A percentile compares a stretch with the other conserved stretches of the same genome.
These are phyloP conservation scores for Clavaria fumosa DNA, from an alignment of 768 basidiomycete genomes.

Conservation along the genomic window DNA sequence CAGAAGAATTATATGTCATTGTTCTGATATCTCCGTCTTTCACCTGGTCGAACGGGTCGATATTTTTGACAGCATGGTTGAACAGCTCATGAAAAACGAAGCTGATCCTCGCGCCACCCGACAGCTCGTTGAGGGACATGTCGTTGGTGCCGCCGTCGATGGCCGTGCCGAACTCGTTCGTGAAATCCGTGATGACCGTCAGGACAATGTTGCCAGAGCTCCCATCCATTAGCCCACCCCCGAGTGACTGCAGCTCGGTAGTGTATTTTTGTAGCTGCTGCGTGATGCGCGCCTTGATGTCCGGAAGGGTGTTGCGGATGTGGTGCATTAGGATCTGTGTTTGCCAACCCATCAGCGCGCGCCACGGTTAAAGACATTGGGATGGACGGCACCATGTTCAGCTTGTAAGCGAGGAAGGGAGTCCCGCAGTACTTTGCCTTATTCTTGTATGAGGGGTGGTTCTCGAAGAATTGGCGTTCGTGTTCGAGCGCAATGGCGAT, in stretches of 20 bases:
- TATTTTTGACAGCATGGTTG: conserved; percentile 88
- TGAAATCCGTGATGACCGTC: conserved; percentile 97
- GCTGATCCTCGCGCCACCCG: conserved; percentile 96
- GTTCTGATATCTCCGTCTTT: conserved; percentile 97
- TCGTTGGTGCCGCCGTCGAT: conserved; percentile 98
- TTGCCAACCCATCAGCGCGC: conserved; percentile 3
- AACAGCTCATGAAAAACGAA: conserved; percentile 98
- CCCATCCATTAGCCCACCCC: conserved; percentile 73
- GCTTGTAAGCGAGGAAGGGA: conserved; percentile 86
- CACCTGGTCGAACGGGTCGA: conserved; percentile 98
- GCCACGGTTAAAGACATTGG: not conserved
- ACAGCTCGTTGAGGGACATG: conserved; percentile 85
- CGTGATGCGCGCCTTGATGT: conserved; percentile 93
- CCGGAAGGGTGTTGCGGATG: conserved; percentile 92
- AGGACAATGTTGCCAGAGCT: conserved; percentile 87
- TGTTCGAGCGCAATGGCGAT: conserved; percentile 76
- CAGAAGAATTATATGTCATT: conserved; percentile 94
- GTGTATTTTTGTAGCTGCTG: conserved; percentile 82
- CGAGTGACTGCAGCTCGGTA: conserved; percentile 67
- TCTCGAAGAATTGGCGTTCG: conserved; percentile 91
- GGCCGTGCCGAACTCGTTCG: conserved; percentile 87
- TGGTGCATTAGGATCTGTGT: conserved; percentile 95
- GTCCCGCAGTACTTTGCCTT: conserved; percentile 97
- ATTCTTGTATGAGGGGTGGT: conserved; percentile 80
- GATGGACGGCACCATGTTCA: conserved; percentile 61